These are phyloP conservation scores for Paecilomyces sp. DNA, from an alignment of 2,329 filamentous ascomycete genomes.

Conservation along the genomic window DNA sequence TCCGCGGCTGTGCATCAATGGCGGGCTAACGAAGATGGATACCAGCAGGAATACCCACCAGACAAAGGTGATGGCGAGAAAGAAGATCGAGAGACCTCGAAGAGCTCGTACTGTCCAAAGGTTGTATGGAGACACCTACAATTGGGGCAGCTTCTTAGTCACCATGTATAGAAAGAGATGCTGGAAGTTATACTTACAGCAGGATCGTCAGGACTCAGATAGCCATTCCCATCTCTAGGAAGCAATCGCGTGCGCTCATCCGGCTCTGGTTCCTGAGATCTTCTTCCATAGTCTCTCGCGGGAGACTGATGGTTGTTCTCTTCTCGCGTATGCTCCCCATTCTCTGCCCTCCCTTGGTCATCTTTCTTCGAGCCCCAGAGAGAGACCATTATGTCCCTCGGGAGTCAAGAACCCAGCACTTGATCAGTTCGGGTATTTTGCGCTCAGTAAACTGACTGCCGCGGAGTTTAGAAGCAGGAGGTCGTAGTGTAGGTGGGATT, in stretches of 20 bases:
- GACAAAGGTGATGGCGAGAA: slow-evolving; percentile 68
- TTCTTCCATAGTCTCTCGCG: slow-evolving; percentile 1
- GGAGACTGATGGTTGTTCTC: slow-evolving; percentile 25
- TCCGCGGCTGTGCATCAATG: slow-evolving; percentile 75
- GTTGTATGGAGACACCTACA: slow-evolving; percentile 76
- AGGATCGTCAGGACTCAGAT: slow-evolving; percentile 71
- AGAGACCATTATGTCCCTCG: slow-evolving; percentile 37
- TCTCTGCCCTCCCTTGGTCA: slow-evolving; percentile 21
- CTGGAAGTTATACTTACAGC: slow-evolving; percentile 46
- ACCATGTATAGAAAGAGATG: not conserved
- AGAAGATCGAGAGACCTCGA: slow-evolving; percentile 68
- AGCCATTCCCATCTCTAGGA: slow-evolving; percentile 55
- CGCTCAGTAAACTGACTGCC: not conserved
- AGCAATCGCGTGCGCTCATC: slow-evolving; percentile 62
- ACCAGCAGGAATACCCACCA: slow-evolving; percentile 93
- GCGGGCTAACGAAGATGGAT: slow-evolving; percentile 83
- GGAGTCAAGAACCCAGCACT: not conserved
- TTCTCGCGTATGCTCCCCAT: slow-evolving; percentile 12
- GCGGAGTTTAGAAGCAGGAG: not conserved
- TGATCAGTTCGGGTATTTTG: not conserved
- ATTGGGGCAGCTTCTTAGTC: not conserved
- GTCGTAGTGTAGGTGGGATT: not conserved
- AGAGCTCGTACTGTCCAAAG: slow-evolving; percentile 81
- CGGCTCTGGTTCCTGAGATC: slow-evolving; percentile 31
- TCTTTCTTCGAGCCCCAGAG: slow-evolving; percentile 51